Percentiles rank a stretch among this genome's conserved stretches.
These are phyloP conservation scores for Dendrocalamus sinicus DNA, from an alignment of 176 grass and related monocot genomes.

Conservation along the genomic window DNA sequence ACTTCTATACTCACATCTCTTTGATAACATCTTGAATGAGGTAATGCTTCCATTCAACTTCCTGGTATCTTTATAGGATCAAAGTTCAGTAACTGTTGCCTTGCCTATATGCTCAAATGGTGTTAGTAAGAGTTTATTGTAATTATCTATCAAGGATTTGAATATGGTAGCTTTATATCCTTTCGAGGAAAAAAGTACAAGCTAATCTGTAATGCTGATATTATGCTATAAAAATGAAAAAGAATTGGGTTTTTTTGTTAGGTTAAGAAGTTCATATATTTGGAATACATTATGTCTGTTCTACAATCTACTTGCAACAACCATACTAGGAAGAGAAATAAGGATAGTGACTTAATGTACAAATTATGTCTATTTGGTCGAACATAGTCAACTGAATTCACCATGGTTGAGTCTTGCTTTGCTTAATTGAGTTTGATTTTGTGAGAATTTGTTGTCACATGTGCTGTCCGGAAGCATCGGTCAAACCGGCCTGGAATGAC, in stretches of 20 bases:
- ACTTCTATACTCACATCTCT: conserved; percentile 77
- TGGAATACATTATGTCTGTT: not conserved
- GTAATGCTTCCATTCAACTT: conserved; percentile 52
- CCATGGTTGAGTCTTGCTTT: not conserved
- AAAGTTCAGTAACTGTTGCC: not conserved
- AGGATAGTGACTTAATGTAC: not conserved
- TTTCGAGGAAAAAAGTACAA: not conserved
- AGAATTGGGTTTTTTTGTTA: not conserved
- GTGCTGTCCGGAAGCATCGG: too few relatives aligned
- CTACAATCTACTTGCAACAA: conserved; percentile 21
- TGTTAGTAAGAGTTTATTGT: conserved; percentile 18
- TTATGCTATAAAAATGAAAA: not conserved
- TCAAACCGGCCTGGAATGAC: too few relatives aligned
- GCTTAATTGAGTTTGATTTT: too few relatives aligned
- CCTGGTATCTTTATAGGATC: conserved; percentile 5
- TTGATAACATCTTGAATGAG: conserved; percentile 91
- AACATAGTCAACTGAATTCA: conserved; percentile 12
- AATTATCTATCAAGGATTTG: conserved; percentile 24
- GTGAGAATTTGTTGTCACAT: too few relatives aligned
- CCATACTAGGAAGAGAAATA: conserved; percentile 31
- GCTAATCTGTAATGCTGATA: not conserved
- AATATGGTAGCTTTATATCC: conserved; percentile 15
- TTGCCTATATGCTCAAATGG: conserved; percentile 25
- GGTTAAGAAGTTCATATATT: conserved; percentile 27
- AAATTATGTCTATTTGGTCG: not conserved